Base-by-base conservation (phyloP, 202 grass and related monocot species). In the Elaeis oleifera region DNA sequence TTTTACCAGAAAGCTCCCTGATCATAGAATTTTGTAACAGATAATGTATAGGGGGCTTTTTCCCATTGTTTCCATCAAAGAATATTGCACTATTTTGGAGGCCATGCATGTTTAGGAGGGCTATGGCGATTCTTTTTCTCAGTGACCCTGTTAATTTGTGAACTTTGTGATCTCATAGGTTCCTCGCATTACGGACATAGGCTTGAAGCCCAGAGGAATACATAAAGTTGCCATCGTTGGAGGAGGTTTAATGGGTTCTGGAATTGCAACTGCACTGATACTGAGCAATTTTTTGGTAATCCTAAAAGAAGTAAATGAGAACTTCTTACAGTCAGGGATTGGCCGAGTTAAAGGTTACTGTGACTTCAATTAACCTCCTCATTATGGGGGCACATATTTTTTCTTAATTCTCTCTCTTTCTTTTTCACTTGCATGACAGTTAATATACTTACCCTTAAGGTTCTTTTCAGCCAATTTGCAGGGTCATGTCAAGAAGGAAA, bases 301-400 rank as follows among this genome's bases (percentile, higher is more conserved):
- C 65, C 74, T 96, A 31, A 96, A 96, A 91, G 84, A 96, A 91
- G 79, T 89, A 79, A 80, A 91, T 67, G 79, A 89, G 57, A 72
- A 88, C 16, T 88, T 79, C 25, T 63, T 89, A 39, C 66, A 77
- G 60, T 71, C 81, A 23, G 87, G 81, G 74, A 81, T 86, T 50
- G 79, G 81, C 25, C 82, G 84, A 64, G 84, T 89, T 50, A 89
- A 85, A 86, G 84, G 92, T 90, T 44, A 44, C 36, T 14, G 11
- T 44, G 8, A 44, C 36, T 44, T 44, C 36, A 44, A 14, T 44
- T 44, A 13, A 44, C 36, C 36, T 44, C 11, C 9, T 44, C 0
- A 44, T 44, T 2, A 13, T 13, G 26, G 3, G 32, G 69, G 24
- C 16, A 76, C 58, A 60, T 14, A 60, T 14, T 13, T 5, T 44